These are phyloP conservation scores for Cutaneotrichosporon curvatum DNA, from an alignment of 1,284 basidiomycete species.

Conservation along the genomic window DNA sequence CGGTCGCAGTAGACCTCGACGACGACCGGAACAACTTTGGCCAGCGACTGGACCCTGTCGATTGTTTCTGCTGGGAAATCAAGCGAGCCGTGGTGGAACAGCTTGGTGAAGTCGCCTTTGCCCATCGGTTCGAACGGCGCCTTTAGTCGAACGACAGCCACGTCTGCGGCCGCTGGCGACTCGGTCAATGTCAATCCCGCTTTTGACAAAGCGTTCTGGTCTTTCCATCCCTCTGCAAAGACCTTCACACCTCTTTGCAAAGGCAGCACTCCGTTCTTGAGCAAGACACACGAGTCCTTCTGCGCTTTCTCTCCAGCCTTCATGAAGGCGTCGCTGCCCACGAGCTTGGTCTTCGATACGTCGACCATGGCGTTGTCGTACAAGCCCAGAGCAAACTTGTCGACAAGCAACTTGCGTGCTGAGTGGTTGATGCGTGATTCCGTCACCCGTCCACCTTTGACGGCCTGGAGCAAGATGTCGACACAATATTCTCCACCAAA, in stretches of 20 bases:
- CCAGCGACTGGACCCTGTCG: constrained; percentile 6
- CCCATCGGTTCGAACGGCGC: constrained; percentile 8
- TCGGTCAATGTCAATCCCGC: neutral
- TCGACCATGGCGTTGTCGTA: constrained; percentile 13
- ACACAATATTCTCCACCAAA: constrained; percentile 15
- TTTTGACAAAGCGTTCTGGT: neutral
- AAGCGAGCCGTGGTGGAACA: constrained; percentile 17
- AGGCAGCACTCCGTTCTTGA: constrained; percentile 10
- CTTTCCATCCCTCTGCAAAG: constrained; percentile 9
- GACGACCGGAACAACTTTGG: constrained; percentile 10
- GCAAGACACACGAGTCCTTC: constrained; percentile 8
- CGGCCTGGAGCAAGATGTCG: constrained; percentile 7
- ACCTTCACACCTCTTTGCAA: constrained; percentile 2
- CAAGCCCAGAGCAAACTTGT: constrained; percentile 14
- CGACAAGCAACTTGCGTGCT: constrained; percentile 3
- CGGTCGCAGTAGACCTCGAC: constrained; percentile 13
- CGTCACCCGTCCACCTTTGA: constrained; percentile 8
- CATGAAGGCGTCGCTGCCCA: constrained; percentile 3
- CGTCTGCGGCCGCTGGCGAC: constrained; percentile 7
- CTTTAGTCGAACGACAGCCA: constrained; percentile 10
- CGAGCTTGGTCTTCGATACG: constrained; percentile 5
- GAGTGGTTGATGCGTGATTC: constrained; percentile 13
- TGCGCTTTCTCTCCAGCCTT: constrained; percentile 9
- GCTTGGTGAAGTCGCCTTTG: constrained; percentile 7
- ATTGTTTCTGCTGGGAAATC: constrained; percentile 8